These are phyloP conservation scores for Podaxis sp. DNA, from an alignment of 768 basidiomycete species.

Conservation along the genomic window DNA sequence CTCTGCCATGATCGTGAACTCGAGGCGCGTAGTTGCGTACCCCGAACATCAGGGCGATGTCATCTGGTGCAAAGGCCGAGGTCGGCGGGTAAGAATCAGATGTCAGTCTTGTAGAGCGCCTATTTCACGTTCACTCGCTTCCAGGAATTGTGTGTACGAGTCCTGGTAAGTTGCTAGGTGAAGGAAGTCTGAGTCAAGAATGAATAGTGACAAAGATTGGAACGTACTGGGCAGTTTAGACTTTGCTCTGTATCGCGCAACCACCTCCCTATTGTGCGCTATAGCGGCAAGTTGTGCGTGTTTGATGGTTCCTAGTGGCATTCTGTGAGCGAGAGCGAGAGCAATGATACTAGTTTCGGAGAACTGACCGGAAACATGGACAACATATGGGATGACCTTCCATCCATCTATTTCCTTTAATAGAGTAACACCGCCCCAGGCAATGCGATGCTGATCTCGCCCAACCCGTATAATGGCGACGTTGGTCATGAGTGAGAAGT, in stretches of 20 bases:
- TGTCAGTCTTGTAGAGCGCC: slow-evolving; percentile 60
- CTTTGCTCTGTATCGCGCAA: slow-evolving; percentile 62
- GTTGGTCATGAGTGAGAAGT: slow-evolving; percentile 80
- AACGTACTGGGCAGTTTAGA: slow-evolving; percentile 51
- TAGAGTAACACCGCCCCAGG: slow-evolving; percentile 78
- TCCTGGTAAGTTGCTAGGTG: slow-evolving; percentile 54
- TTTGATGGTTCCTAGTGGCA: slow-evolving; percentile 72
- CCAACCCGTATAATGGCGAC: slow-evolving; percentile 86
- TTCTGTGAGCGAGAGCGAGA: neutral
- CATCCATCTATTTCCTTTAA: slow-evolving; percentile 59
- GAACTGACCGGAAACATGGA: slow-evolving; percentile 75
- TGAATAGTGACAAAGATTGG: neutral
- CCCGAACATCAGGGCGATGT: neutral
- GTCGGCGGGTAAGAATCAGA: neutral
- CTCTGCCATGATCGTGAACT: no score
- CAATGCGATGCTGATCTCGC: slow-evolving; percentile 74
- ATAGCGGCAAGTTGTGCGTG: slow-evolving; percentile 80
- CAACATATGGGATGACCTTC: slow-evolving; percentile 68
- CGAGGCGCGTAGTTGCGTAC: no score
- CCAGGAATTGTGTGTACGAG: slow-evolving; percentile 57
- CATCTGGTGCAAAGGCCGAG: neutral
- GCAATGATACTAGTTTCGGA: neutral
- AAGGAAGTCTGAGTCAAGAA: neutral
- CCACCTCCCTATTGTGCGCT: slow-evolving; percentile 64
- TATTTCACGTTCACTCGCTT: slow-evolving; percentile 58